Percentiles rank a stretch among this genome's conserved stretches.
These are phyloP conservation scores for Aspergillus panamensis DNA, from an alignment of 495 filamentous ascomycete genomes.

Conservation along the genomic window DNA sequence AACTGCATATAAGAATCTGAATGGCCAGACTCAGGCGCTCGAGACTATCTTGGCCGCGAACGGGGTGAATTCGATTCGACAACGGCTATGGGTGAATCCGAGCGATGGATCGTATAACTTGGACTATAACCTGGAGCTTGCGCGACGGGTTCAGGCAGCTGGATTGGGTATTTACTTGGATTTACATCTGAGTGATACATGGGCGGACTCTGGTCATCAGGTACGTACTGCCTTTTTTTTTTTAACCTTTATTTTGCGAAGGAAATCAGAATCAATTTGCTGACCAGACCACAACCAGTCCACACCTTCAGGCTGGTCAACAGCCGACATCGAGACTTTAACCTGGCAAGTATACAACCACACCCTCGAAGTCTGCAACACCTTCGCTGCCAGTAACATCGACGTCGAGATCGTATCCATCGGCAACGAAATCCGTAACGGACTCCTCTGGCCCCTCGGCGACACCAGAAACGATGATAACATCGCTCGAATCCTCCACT, in stretches of 20 bases:
- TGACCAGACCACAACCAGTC: conserved; percentile 22
- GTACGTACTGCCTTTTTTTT: conserved; percentile 21
- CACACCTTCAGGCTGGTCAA: conserved; percentile 60
- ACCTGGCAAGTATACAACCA: conserved; percentile 63
- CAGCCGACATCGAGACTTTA: conserved; percentile 52
- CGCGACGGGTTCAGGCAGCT: conserved; percentile 58
- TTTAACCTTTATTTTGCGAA: background rate
- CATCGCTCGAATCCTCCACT: conserved; percentile 59
- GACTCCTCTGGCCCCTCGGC: conserved; percentile 63
- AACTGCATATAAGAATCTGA: conserved; percentile 54
- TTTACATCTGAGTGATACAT: conserved; percentile 69
- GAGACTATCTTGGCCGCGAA: conserved; percentile 60
- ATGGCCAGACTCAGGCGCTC: conserved; percentile 50
- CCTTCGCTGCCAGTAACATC: conserved; percentile 52
- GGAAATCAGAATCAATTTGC: background rate
- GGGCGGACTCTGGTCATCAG: conserved; percentile 48
- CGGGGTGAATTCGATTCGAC: conserved; percentile 68
- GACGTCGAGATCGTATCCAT: conserved; percentile 62
- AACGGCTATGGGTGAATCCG: conserved; percentile 71
- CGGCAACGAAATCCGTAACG: conserved; percentile 65
- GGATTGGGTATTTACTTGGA: conserved; percentile 65
- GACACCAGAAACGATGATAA: conserved; percentile 49
- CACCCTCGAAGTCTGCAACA: conserved; percentile 57
- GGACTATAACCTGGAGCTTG: conserved; percentile 66
- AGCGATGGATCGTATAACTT: conserved; percentile 62